Evolutionary conservation across 2,329 filamentous ascomycete genomes (phyloP).

Genomic region (Pyrenochaeta sp.): DNA sequence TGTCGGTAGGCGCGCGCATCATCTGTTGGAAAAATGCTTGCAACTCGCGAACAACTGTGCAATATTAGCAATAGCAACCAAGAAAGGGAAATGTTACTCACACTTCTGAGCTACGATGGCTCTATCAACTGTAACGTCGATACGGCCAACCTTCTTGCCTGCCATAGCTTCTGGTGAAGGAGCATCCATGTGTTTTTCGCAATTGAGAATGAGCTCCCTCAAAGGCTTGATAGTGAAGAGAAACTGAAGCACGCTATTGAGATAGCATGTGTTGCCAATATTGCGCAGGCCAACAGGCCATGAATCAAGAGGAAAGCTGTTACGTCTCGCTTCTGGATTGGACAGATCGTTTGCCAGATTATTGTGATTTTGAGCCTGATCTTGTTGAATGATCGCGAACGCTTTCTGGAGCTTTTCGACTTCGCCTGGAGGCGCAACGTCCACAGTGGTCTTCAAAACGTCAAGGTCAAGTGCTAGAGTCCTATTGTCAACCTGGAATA

Average conservation of each 20-base stretch:
- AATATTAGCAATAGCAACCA: constrained; percentile 17
- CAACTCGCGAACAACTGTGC: constrained; percentile 77
- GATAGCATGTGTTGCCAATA: constrained; percentile 96
- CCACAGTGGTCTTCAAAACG: constrained; percentile 36
- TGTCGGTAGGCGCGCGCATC: constrained; percentile 66
- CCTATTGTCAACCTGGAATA: constrained; percentile 58
- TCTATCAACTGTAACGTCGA: constrained; percentile 67
- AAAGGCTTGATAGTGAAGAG: constrained; percentile 88
- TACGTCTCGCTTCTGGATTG: constrained; percentile 23
- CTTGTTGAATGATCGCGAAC: constrained; percentile 53
- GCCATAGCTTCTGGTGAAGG: constrained; percentile 69
- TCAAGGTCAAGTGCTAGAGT: constrained; percentile 59
- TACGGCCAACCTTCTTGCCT: constrained; percentile 76
- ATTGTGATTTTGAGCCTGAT: constrained; percentile 34
- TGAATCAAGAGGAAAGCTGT: constrained; percentile 49
- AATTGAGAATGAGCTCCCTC: constrained; percentile 79
- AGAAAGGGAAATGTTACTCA: constrained; percentile 62
- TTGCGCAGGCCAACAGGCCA: constrained; percentile 89
- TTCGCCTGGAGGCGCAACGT: constrained; percentile 54
- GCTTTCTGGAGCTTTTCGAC: constrained; percentile 56
- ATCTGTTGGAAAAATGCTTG: constrained; percentile 74
- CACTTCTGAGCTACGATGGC: constrained; percentile 73
- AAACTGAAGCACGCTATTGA: constrained; percentile 96
- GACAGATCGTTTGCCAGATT: constrained; percentile 17
- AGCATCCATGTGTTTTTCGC: constrained; percentile 74